These are phyloP conservation scores for Chlamydomonas sp. DNA, from an alignment of 139 green algal species.

Conservation along the genomic window DNA sequence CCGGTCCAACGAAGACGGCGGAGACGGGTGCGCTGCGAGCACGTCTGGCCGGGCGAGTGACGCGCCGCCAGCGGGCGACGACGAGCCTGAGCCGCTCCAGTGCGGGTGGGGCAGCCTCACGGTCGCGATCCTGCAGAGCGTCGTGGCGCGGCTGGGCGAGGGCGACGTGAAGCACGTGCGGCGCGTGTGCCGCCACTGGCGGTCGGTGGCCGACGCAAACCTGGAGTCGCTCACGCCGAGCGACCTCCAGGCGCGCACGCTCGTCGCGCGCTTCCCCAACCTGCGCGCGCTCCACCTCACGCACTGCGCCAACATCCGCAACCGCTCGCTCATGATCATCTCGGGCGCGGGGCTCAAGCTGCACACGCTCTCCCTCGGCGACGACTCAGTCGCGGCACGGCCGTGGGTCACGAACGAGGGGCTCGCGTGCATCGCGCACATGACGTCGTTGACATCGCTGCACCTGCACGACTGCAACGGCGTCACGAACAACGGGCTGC, in stretches of 20 bases:
- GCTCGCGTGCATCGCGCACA: constrained; percentile 14
- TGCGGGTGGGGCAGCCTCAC: constrained; percentile 9
- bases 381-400: constrained; percentile 26
- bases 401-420: constrained; percentile 37
- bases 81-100: too few relatives aligned
- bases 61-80: too few relatives aligned
- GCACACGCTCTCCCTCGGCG: constrained; percentile 34
- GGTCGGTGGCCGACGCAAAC: constrained; percentile 16
- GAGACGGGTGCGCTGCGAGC: too few relatives aligned
- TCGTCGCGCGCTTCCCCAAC: constrained; percentile 30
- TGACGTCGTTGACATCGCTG: constrained; percentile 23
- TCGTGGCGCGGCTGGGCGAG: constrained; percentile 22
- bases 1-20: too few relatives aligned
- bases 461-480: constrained; percentile 38
- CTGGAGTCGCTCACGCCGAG: constrained; percentile 26
- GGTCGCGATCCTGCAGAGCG: background rate
- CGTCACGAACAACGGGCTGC: constrained; percentile 27
- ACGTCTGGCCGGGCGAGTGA: too few relatives aligned
- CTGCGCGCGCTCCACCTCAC: constrained; percentile 27
- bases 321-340: constrained; percentile 31
- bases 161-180: constrained; percentile 19
- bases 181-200: constrained; percentile 35
- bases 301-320: constrained; percentile 23
- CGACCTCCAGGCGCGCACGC: constrained; percentile 11
- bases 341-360: constrained; percentile 5